phyloP scores from a whole-genome alignment of 2,329 filamentous ascomycete species.

The Paecilomyces sp. region DNA sequence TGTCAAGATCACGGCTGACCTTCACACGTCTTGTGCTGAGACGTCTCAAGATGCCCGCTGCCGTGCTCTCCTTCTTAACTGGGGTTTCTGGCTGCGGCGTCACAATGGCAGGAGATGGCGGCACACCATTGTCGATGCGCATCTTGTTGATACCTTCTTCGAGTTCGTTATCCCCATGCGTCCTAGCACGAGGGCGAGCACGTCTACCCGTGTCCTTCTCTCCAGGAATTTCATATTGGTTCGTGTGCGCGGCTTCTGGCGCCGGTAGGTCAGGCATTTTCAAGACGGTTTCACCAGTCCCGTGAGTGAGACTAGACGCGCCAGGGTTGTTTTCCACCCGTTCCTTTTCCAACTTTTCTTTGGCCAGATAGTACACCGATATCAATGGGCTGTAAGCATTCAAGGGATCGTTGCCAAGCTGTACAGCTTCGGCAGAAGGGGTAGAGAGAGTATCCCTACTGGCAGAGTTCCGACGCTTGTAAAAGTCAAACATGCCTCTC shows the following conservation, averaged over 20 bases:
- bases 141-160: constrained; percentile 64
- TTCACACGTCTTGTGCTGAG: constrained; percentile 81
- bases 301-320: constrained; percentile 49
- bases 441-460: constrained; percentile 80
- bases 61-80: constrained; percentile 77
- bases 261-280: constrained; percentile 68
- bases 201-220: constrained; percentile 80
- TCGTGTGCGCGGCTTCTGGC: constrained; percentile 84
- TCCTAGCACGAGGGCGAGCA: constrained; percentile 76
- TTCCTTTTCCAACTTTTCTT: constrained; percentile 85
- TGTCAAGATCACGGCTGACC: constrained; percentile 39
- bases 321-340: constrained; percentile 52
- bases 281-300: constrained; percentile 50
- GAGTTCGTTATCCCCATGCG: constrained; percentile 89
- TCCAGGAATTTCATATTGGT: constrained; percentile 83
- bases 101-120: constrained; percentile 43
- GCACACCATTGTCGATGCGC: constrained; percentile 45
- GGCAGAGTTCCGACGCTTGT: constrained; percentile 84
- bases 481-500: constrained; percentile 92
- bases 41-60: constrained; percentile 73
- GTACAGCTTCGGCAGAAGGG: constrained; percentile 78
- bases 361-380: constrained; percentile 93
- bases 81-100: constrained; percentile 55
- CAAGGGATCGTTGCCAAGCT: constrained; percentile 74
- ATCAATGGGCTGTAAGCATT: constrained; percentile 90